Percentiles rank a stretch among this genome's conserved stretches.
These are phyloP conservation scores for Colletotrichum sublineola DNA, from an alignment of 2,329 filamentous ascomycete genomes.

Conservation along the genomic window DNA sequence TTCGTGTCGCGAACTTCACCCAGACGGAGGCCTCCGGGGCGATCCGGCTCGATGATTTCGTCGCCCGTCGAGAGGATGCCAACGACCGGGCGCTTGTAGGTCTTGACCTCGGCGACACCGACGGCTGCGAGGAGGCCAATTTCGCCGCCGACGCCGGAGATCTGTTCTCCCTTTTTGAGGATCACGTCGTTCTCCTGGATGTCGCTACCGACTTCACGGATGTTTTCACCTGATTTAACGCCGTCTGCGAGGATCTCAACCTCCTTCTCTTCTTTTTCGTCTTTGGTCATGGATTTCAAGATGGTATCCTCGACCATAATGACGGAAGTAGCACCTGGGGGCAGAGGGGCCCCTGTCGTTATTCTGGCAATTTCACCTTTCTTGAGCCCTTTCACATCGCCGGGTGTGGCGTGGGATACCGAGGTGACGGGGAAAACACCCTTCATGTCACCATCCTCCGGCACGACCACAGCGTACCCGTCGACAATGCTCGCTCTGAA, in stretches of 20 bases:
- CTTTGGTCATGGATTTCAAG: constrained; percentile 80
- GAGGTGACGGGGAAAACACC: constrained; percentile 89
- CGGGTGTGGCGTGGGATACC: constrained; percentile 86
- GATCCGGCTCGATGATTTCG: constrained; percentile 85
- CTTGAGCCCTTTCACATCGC: constrained; percentile 73
- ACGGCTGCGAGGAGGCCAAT: constrained; percentile 91
- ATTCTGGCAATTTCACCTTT: constrained; percentile 87
- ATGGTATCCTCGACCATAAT: constrained; percentile 97
- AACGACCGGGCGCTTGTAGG: constrained; percentile 82
- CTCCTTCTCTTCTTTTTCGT: constrained; percentile 86
- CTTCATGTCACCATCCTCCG: constrained; percentile 73
- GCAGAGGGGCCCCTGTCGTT: constrained; percentile 93
- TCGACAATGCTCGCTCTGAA: constrained; percentile 98
- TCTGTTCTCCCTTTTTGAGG: constrained; percentile 81
- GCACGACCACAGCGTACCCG: constrained; percentile 87
- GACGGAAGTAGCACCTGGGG: constrained; percentile 88
- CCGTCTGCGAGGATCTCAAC: constrained; percentile 87
- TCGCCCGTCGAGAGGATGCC: constrained; percentile 95
- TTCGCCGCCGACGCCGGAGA: constrained; percentile 90
- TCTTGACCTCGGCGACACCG: constrained; percentile 76
- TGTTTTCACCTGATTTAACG: constrained; percentile 84
- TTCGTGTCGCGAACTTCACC: constrained; percentile 97
- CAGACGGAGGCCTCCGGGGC: constrained; percentile 71
- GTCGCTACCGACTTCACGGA: constrained; percentile 92
- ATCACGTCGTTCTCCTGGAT: constrained; percentile 78